These are phyloP conservation scores for Chaetomium sp. DNA, from an alignment of 2,329 filamentous ascomycete genomes.

Conservation along the genomic window DNA sequence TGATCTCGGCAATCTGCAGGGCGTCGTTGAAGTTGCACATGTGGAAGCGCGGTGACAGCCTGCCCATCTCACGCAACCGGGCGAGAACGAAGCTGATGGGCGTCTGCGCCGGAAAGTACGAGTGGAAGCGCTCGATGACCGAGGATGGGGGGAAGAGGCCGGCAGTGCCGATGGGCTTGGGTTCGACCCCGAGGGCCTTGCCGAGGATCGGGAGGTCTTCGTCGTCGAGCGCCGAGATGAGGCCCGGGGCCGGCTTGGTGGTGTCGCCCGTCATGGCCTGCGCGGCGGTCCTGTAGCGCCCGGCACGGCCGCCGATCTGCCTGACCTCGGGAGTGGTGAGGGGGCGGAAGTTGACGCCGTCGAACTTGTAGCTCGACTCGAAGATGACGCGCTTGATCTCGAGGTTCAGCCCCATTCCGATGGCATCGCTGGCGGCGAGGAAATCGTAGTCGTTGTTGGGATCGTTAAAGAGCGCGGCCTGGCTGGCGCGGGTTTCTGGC, in stretches of 20 bases:
- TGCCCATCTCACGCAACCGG: slow-evolving; percentile 70
- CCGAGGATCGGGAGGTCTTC: slow-evolving; percentile 67
- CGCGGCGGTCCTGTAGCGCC: slow-evolving; percentile 75
- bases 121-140: slow-evolving; percentile 73
- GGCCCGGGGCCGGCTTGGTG: slow-evolving; percentile 52
- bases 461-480: slow-evolving; percentile 92
- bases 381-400: slow-evolving; percentile 91
- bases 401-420: slow-evolving; percentile 96
- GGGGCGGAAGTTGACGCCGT: slow-evolving; percentile 58
- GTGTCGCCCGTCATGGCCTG: slow-evolving; percentile 47
- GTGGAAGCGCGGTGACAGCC: slow-evolving; percentile 67
- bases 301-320: slow-evolving; percentile 91
- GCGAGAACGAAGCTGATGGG: slow-evolving; percentile 82
- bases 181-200: slow-evolving; percentile 63
- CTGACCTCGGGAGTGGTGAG: slow-evolving; percentile 80
- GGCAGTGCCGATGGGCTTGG: slow-evolving; percentile 68
- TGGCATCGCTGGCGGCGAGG: slow-evolving; percentile 79
- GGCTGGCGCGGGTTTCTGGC: slow-evolving; percentile 87
- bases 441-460: slow-evolving; percentile 94
- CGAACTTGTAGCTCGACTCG: slow-evolving; percentile 72
- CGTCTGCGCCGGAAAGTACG: slow-evolving; percentile 78
- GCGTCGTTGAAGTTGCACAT: slow-evolving; percentile 67
- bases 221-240: slow-evolving; percentile 76
- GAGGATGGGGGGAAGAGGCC: slow-evolving; percentile 72
- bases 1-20: slow-evolving; percentile 69